phyloP scores from a whole-genome alignment of 805 yeast genomes.

The Candida dendrica region DNA sequence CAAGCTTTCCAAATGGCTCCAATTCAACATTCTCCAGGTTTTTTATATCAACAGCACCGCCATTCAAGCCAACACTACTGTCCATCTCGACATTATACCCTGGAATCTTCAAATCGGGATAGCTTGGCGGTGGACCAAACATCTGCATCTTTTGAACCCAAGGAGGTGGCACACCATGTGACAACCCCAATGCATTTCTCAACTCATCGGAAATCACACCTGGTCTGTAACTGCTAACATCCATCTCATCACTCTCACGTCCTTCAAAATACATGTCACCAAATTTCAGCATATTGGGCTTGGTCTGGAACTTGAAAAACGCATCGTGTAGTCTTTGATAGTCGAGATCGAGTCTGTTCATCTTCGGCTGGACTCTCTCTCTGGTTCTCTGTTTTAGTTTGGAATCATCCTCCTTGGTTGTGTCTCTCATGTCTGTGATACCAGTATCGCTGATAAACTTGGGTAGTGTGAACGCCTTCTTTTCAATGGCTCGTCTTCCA shows the following conservation, averaged over 20 bases:
- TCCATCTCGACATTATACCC: constrained; percentile 38
- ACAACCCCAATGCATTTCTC: constrained; percentile 63
- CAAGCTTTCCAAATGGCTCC: constrained; percentile 25
- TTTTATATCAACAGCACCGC: constrained; percentile 14
- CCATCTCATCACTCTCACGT: constrained; percentile 45
- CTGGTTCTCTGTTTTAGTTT: constrained; percentile 66
- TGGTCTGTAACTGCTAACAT: constrained; percentile 43
- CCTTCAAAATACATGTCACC: constrained; percentile 85
- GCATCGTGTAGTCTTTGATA: constrained; percentile 78
- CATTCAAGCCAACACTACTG: constrained; percentile 28
- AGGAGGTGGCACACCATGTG: constrained; percentile 46
- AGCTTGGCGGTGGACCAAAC: constrained; percentile 80
- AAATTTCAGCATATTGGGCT: constrained; percentile 57
- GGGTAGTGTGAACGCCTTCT: constrained; percentile 72
- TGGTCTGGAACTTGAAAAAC: constrained; percentile 73
- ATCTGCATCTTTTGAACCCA: constrained; percentile 69
- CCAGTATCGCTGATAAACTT: constrained; percentile 75
- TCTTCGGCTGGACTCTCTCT: constrained; percentile 81
- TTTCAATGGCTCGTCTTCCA: constrained; percentile 56
- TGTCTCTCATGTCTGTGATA: constrained; percentile 77
- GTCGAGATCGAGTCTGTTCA: constrained; percentile 82
- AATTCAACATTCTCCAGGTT: constrained; percentile 8
- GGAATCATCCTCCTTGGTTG: constrained; percentile 40
- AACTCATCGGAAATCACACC: constrained; percentile 61
- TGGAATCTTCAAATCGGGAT: constrained; percentile 56